A percentile compares a stretch with the other conserved stretches of the same genome.
Conservation (phyloP, 225 moss, liverwort and hornwort genomes). For the Bryoerythrophyllum caledonicum region DNA sequence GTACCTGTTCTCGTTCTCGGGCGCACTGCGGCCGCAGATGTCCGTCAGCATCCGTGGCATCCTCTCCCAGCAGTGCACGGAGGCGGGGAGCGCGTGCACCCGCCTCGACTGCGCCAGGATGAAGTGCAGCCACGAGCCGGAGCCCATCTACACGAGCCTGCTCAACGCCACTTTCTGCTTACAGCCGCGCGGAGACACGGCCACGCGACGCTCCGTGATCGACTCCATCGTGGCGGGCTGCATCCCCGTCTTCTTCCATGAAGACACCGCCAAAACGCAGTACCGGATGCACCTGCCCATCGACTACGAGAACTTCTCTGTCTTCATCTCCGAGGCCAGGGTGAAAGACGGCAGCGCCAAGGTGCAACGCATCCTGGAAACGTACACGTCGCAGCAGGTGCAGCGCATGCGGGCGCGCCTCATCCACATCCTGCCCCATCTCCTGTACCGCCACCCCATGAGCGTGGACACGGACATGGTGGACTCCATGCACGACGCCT, state of each 20-base stretch:
- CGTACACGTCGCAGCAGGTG: slow-evolving; percentile 11
- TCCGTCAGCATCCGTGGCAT: slow-evolving; percentile 39
- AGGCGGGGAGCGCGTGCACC: slow-evolving; percentile 40
- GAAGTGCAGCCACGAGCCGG: slow-evolving; percentile 67
- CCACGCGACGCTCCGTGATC: slow-evolving; percentile 62
- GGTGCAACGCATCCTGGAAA: slow-evolving; percentile 3
- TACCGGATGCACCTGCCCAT: slow-evolving; percentile 65
- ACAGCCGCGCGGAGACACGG: slow-evolving; percentile 67
- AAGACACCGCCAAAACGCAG: slow-evolving; percentile 55
- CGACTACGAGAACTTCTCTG: slow-evolving; percentile 51
- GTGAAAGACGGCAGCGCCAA: slow-evolving; percentile 19
- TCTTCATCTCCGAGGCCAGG: slow-evolving; percentile 50
- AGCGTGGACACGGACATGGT: slow-evolving; percentile 8
- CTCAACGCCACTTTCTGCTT: slow-evolving; percentile 62
- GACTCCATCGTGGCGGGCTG: slow-evolving; percentile 73
- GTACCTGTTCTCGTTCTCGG: slow-evolving; percentile 50
- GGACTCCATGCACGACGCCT: slow-evolving; percentile 31
- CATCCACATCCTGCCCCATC: slow-evolving; percentile 12
- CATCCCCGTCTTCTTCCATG: slow-evolving; percentile 74
- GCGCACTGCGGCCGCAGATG: slow-evolving; percentile 49
- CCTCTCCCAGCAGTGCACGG: slow-evolving; percentile 47
- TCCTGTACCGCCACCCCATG: slow-evolving; percentile 22
- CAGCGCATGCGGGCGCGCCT: slow-evolving; percentile 5
- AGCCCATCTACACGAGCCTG: slow-evolving; percentile 45
- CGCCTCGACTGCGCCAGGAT: slow-evolving; percentile 58